Base-by-base conservation (phyloP, 1,284 basidiomycete genomes). In the Moesziomyces antarcticus region DNA sequence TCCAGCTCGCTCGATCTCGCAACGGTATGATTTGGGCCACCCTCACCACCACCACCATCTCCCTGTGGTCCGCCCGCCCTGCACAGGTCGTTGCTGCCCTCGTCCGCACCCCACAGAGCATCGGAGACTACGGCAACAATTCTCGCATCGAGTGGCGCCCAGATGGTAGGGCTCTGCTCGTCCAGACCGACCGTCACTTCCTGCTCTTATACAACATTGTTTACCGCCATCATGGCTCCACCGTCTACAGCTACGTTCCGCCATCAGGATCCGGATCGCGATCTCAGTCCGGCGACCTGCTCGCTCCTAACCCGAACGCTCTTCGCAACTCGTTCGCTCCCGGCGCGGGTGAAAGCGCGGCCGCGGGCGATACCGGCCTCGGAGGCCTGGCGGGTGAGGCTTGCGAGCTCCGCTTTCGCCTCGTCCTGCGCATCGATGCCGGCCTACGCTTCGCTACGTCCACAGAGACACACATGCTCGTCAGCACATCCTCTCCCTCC, bases 101-200 rank as follows among this genome's bases (percentile, higher is more conserved):
- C 27, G 58, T 64, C 22, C 67, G 82, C 27, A 83, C 81, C 16
- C 60, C 55, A 21, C 66, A 67, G 40, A 81, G 81, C 67, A 37
- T 81, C 21, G 37, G 46, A 22, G 74, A 83, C 64, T 81, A 84
- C 37, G 82, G 82, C 41, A 59, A 42, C 43, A 84, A 84, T 20
- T 50, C 55, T 3, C 48, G 61, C n/a, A 56, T 79, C 30, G 69
- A 68, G 30, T 84, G 79, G 79, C 61, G 74, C 21, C 66, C 63
- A 10, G 77, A 83, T 46, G 72, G 73, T 0, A 55, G 55, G 5
- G 81, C 68, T 16, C 61, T 77, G 7, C 54, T 72, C 3, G 63
- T 77, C 1, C 56, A 77, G 50, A 77, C 75, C 8, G 71, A 77
- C 41, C 49, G 46, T 45, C 77, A 73, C 47, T 78, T 64, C 22